Evolutionary conservation across 805 yeast genomes (phyloP), one percentile per base, ranked within the genome.

Genomic region (Jamesozyma hellenica): DNA sequence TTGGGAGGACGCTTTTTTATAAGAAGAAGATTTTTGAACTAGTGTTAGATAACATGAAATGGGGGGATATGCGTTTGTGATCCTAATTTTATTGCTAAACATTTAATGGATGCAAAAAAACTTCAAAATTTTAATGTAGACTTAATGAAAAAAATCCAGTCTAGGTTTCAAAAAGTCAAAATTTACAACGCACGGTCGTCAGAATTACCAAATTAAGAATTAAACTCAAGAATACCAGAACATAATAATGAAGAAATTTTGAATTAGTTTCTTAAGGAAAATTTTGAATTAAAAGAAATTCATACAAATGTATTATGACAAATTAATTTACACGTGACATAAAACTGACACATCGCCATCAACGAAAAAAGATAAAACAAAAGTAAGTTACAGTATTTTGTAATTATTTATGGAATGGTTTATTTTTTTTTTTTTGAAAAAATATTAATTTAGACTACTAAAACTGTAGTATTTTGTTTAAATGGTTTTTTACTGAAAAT

Each of bases 31-130:
- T 40, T 28, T 40, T 43, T 9, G 44, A 41, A 19, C 41, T 38
- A 13, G 43, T 50, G 3, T 26, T 42, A 4, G 40, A 41, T 14
- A 45, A 38, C 19, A 36, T 47, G 39, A 52, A 52, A 39, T 52
- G 56, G 56, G n/a, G 56, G 55, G 9, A 15, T 50, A 11, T 40
- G 46, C 13, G 38, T 43, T 3, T 39, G 41, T 25, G 35, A 39
- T 19, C 38, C 45, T 5, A 31, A 41, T 25, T 38, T 38, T n/a
- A 26, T 51, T 4, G 14, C 38, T 14, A 30, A 43, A 9, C 36
- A 47, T 15, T 34, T 50, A 32, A 44, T 28, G 33, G 43, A 44
- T 39, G 42, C 51, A 4, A 35, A 39, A 16, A 26, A 38, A 1
- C 28, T 49, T 14, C 30, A 30, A 14, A 40, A 39, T 21, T 14